A percentile compares a stretch with the other conserved stretches of the same genome.
Evolutionary conservation across 2,329 filamentous ascomycete species (phyloP).

Genomic region (Dactylonectria estremocensis): DNA sequence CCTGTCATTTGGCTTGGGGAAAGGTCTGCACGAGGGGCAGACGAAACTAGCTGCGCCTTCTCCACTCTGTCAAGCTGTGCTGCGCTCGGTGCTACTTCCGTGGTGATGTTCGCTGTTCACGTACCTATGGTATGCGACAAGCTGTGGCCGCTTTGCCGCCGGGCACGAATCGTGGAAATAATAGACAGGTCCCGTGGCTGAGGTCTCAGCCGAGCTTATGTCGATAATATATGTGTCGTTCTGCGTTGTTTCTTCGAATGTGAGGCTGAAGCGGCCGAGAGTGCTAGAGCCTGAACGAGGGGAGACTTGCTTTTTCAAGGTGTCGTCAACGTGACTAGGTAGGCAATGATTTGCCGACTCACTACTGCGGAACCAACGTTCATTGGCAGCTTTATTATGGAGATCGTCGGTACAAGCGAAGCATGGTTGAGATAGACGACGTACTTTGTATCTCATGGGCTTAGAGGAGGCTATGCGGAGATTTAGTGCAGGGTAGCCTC

Average conservation of each 20-base stretch:
- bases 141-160: background rate
- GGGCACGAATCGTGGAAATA: background rate
- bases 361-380: constrained; percentile 12
- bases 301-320: background rate
- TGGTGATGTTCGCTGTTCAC: constrained; percentile 9
- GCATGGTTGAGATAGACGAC: constrained; percentile 26
- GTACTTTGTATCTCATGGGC: constrained; percentile 17
- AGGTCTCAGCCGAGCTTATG: constrained; percentile 12
- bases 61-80: constrained; percentile 17
- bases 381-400: constrained; percentile 10
- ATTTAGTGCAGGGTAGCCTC: constrained; percentile 12
- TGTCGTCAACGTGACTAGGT: background rate
- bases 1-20: constrained; percentile 22
- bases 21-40: constrained; percentile 18
- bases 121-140: constrained; percentile 8
- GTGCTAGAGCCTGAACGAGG: background rate
- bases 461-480: constrained; percentile 19
- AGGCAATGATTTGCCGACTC: constrained; percentile 2
- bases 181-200: constrained; percentile 4
- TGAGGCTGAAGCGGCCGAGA: constrained; percentile 17
- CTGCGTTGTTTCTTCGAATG: constrained; percentile 11
- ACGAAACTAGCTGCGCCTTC: constrained; percentile 13
- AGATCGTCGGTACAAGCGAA: constrained; percentile 22
- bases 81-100: constrained; percentile 15
- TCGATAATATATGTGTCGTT: constrained; percentile 5